Evolutionary conservation across 169 alveolate genomes (phyloP).

Genomic region (Cryptosporidium bovis): DNA sequence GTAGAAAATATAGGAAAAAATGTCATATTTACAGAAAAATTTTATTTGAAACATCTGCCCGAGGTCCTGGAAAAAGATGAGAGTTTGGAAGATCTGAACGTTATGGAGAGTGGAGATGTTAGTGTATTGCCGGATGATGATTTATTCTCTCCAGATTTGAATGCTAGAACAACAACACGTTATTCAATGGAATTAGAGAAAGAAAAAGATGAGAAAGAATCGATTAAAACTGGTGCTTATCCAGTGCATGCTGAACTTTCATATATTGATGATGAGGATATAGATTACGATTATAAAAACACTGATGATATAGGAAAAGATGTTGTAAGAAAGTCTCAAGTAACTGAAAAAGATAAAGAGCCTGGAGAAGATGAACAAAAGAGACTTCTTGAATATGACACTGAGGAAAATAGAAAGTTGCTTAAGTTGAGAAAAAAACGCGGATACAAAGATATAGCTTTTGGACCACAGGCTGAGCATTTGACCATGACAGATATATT

Average conservation of each 20-base stretch:
- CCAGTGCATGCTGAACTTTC: background rate
- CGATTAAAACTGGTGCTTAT: background rate
- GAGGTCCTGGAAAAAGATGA: slow-evolving; percentile 33
- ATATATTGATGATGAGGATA: slow-evolving; percentile 13
- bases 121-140: slow-evolving; percentile 42
- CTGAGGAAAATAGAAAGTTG: slow-evolving; percentile 36
- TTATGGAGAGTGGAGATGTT: slow-evolving; percentile 17
- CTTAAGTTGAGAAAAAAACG: slow-evolving; percentile 10
- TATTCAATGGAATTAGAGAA: background rate
- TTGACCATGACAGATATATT: slow-evolving; percentile 69
- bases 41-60: slow-evolving; percentile 49
- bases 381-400: slow-evolving; percentile 31
- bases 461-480: slow-evolving; percentile 67
- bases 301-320: too few relatives aligned
- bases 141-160: slow-evolving; percentile 14
- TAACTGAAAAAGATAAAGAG: background rate
- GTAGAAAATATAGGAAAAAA: slow-evolving; percentile 6
- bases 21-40: slow-evolving; percentile 42
- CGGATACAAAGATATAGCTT: slow-evolving; percentile 40
- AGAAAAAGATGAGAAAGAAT: background rate
- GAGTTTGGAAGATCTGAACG: background rate
- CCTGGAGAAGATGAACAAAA: slow-evolving; percentile 56
- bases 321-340: background rate
- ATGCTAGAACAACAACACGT: slow-evolving; percentile 39
- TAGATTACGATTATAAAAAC: too few relatives aligned